Evolutionary conservation across 306 rosid genomes (phyloP).

Genomic region (Fragaria ananassa): DNA sequence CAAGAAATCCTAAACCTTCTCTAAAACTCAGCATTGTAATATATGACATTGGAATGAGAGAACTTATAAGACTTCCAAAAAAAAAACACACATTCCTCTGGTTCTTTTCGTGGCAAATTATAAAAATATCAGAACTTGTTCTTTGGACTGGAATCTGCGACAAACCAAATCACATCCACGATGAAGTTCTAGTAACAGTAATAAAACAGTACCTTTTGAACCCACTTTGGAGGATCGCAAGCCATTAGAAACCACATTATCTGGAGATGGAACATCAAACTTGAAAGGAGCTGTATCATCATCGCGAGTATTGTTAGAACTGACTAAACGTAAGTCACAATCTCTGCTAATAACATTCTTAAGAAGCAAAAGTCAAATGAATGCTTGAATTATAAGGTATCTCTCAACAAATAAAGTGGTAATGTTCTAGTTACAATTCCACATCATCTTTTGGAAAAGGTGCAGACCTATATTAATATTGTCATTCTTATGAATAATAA

Average conservation of each 20-base stretch:
- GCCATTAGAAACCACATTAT: conserved; percentile 70
- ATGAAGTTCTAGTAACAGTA: not conserved
- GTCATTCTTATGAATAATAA: conserved; percentile 49
- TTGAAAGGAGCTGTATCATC: conserved; percentile 72
- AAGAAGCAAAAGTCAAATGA: conserved; percentile 4
- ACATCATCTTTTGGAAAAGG: conserved; percentile 43
- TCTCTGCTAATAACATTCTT: conserved; percentile 6
- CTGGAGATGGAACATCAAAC: conserved; percentile 91
- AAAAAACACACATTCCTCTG: not conserved
- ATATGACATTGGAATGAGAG: not conserved
- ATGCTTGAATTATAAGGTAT: conserved; percentile 18
- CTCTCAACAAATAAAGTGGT: conserved; percentile 32
- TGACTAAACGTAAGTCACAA: conserved; percentile 6
- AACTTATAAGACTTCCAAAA: not conserved
- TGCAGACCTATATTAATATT: conserved; percentile 68
- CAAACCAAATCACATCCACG: conserved; percentile 19
- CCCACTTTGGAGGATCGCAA: conserved; percentile 67
- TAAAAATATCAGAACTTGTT: not conserved
- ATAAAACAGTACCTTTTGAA: conserved; percentile 55
- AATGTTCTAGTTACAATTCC: conserved; percentile 31
- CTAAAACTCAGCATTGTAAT: not conserved
- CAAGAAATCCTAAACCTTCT: not conserved
- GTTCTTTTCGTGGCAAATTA: not conserved
- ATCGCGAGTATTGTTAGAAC: conserved; percentile 34
- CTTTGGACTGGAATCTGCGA: not conserved